These are phyloP conservation scores for Lactarius vividus DNA, from an alignment of 768 basidiomycete species.

Conservation along the genomic window DNA sequence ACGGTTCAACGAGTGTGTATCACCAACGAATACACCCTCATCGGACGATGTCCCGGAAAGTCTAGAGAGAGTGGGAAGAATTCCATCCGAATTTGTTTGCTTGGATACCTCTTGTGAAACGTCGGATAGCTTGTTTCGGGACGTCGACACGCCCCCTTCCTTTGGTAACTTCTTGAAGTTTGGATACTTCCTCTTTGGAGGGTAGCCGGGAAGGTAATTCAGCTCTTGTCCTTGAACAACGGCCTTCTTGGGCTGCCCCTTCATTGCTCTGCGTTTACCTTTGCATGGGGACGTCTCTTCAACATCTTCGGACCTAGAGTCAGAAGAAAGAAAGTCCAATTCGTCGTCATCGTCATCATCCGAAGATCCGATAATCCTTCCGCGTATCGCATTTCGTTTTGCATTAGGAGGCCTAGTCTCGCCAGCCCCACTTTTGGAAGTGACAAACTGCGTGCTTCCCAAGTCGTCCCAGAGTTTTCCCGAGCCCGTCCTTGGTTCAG, in stretches of 20 bases:
- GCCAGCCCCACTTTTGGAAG: neutral
- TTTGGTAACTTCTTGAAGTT: conserved; percentile 22
- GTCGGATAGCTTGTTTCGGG: neutral
- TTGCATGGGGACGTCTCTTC: conserved; percentile 4
- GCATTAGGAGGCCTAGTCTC: neutral
- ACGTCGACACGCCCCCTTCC: conserved; percentile 17
- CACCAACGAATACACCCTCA: neutral
- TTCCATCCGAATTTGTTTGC: conserved; percentile 3
- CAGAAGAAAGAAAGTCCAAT: conserved; percentile 22
- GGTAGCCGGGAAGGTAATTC: neutral
- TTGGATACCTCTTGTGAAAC: neutral
- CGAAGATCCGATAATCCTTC: conserved; percentile 8
- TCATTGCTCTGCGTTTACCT: conserved; percentile 6
- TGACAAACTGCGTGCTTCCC: conserved; percentile 17
- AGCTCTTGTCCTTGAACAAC: neutral
- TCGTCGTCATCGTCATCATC: conserved; percentile 23
- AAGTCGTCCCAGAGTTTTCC: conserved; percentile 24
- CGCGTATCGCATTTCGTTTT: conserved; percentile 1
- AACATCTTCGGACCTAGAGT: conserved; percentile 18
- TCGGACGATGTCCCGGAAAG: conserved; percentile 8
- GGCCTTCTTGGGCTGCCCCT: conserved; percentile 2
- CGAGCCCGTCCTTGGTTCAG: neutral
- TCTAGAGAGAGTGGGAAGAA: conserved; percentile 6
- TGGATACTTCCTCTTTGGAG: conserved; percentile 19
- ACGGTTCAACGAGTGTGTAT: neutral